Conservation (phyloP, 305 asterid genomes). For the Plantago coronopus region DNA sequence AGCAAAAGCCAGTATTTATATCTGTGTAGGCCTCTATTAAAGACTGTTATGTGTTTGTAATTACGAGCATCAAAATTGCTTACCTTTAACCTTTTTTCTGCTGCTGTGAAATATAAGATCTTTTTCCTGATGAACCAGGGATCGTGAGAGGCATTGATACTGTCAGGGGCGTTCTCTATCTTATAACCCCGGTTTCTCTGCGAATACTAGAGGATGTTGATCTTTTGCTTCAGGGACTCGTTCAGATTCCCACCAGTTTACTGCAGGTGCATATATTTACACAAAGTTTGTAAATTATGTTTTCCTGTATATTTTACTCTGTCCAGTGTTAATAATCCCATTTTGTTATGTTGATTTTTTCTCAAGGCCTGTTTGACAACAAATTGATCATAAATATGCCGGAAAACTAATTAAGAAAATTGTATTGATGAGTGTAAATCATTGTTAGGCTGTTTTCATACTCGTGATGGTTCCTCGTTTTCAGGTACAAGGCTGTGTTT, state of each 20-base stretch:
- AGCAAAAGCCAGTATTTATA: no score
- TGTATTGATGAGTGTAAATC: no score
- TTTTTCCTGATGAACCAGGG: slow-evolving; percentile 45
- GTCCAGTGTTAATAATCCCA: no score
- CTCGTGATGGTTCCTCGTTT: slow-evolving; percentile 6
- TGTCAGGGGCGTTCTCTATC: slow-evolving; percentile 44
- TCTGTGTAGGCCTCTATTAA: no score
- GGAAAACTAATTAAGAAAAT: no score
- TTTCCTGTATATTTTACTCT: no score
- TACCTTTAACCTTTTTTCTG: background rate
- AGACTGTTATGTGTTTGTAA: slow-evolving; percentile 1
- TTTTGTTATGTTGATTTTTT: no score
- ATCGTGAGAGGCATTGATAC: slow-evolving; percentile 83
- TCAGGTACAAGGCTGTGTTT: slow-evolving; percentile 85
- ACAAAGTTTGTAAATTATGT: background rate
- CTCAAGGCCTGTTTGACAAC: no score
- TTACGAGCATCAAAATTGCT: background rate
- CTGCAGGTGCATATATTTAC: slow-evolving; percentile 52
- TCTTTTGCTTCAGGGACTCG: slow-evolving; percentile 74
- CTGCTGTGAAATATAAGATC: no score
- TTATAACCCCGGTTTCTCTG: slow-evolving; percentile 79
- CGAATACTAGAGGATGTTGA: slow-evolving; percentile 69
- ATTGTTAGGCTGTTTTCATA: no score
- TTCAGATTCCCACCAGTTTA: slow-evolving; percentile 66
- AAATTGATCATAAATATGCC: no score